Base-by-base conservation (phyloP, 2,329 filamentous ascomycete species). In the Aureobasidium mangrovei region DNA sequence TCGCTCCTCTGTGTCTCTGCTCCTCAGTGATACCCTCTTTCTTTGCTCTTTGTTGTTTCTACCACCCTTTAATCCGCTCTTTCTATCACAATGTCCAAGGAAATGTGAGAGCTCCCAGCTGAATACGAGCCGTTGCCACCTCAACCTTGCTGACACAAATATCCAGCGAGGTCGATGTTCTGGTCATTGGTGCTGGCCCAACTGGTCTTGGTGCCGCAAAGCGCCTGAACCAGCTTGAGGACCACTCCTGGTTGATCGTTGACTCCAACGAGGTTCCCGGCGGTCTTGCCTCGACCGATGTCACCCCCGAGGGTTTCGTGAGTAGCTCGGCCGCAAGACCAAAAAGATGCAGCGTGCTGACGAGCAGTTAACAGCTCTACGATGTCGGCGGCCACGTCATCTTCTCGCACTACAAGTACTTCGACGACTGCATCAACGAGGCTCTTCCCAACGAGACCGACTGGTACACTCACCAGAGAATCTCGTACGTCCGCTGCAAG, bases 401-500 rank as follows among this genome's bases (percentile, higher is more conserved):
- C 77, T 96, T 96, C 82, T 96, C 91, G 65, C 91, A 96, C 82
- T 98, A 98, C 86, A 96, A 96, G 78, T 98, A 98, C 83, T 98
- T 98, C 72, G 93, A 98, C 76, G 93, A 98, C 79, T 94, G 88
- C 78, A 85, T 98, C 70, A 82, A 97, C 72, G 93, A 98, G 80
- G 93, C 93, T 52, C 84, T 98, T 40, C 93, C 93, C 66, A 89
- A 89, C 68, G 83, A 90, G 57, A 85, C 88, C 57, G 93, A 98
- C 77, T 98, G 93, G 93, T 97, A 86, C 76, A 88, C 84, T 61
- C 93, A 98, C 78, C 86, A 98, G 80, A 91, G 93, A 70, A 93
- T 98, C 75, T 98, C 93, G 60, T 98, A 98, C 72, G 91, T 98
- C 64, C 91, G 93, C 69, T 96, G 90, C 85, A 91, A 95, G 83